Conservation (phyloP, 768 basidiomycete species). For the Mrakia gelida region DNA sequence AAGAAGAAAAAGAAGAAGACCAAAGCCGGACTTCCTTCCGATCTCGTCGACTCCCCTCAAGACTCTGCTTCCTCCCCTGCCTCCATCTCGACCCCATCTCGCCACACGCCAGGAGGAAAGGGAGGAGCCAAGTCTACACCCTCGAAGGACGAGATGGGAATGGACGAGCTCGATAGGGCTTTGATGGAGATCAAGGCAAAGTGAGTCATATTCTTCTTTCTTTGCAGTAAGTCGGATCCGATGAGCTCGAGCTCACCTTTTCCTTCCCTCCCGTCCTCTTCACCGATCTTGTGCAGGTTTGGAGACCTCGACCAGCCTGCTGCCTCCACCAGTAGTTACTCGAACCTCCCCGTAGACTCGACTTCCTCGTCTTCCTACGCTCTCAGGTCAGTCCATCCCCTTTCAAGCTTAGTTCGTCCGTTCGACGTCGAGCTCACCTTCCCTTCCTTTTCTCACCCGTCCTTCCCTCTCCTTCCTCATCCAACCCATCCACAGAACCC, state of each 20-base stretch:
- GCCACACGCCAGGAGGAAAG: background rate
- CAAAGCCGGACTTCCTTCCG: constrained; percentile 31
- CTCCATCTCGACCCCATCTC: background rate
- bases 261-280: background rate
- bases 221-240: background rate
- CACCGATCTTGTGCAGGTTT: background rate
- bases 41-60: background rate
- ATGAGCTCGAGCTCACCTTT: constrained; percentile 1
- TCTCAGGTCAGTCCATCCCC: constrained; percentile 34
- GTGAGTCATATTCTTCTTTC: constrained; percentile 45
- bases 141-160: constrained; percentile 32
- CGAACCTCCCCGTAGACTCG: background rate
- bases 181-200: constrained; percentile 77
- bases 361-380: background rate
- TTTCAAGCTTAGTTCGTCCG: background rate
- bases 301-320: background rate
- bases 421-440: background rate
- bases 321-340: background rate
- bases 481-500: constrained; percentile 37
- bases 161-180: constrained; percentile 77
- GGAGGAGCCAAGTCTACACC: constrained; percentile 13
- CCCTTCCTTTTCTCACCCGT: constrained; percentile 14
- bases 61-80: background rate
- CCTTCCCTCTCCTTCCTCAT: background rate
- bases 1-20: constrained; percentile 45